Conservation (phyloP, 106 monocot species). For the Acorus calamus region DNA sequence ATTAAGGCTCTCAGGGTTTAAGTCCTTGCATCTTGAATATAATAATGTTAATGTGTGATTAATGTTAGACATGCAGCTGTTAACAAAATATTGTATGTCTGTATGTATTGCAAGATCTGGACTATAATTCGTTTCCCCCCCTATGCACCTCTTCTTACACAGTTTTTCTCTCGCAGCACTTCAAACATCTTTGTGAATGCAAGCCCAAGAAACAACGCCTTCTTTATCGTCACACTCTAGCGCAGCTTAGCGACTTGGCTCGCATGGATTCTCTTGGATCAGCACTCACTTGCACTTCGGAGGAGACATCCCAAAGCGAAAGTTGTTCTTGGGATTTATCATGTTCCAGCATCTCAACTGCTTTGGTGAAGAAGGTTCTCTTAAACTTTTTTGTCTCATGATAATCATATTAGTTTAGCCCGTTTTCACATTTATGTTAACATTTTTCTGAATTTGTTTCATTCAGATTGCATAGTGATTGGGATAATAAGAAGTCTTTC, state of each 20-base stretch:
- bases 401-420: too few relatives aligned
- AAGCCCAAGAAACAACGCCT: slow-evolving; percentile 37
- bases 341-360: slow-evolving; percentile 7
- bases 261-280: slow-evolving; percentile 8
- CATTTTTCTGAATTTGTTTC: too few relatives aligned
- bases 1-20: too few relatives aligned
- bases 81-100: too few relatives aligned
- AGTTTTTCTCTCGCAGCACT: slow-evolving; percentile 38
- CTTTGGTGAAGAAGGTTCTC: slow-evolving; percentile 29
- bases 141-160: background rate
- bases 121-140: too few relatives aligned
- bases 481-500: too few relatives aligned
- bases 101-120: too few relatives aligned
- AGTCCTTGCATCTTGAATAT: too few relatives aligned
- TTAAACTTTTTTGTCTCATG: background rate
- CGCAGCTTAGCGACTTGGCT: slow-evolving; percentile 53
- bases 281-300: slow-evolving; percentile 1
- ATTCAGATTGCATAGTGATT: too few relatives aligned
- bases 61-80: too few relatives aligned
- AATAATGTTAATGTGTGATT: too few relatives aligned
- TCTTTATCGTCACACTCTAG: slow-evolving; percentile 72
- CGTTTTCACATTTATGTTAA: too few relatives aligned
- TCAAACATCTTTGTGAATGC: slow-evolving; percentile 81
- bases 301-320: background rate
- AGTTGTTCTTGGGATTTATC: background rate